Percentiles rank a stretch among this genome's conserved stretches.
Conservation (phyloP, 2,329 filamentous ascomycete species). For the Fusarium papillatum region DNA sequence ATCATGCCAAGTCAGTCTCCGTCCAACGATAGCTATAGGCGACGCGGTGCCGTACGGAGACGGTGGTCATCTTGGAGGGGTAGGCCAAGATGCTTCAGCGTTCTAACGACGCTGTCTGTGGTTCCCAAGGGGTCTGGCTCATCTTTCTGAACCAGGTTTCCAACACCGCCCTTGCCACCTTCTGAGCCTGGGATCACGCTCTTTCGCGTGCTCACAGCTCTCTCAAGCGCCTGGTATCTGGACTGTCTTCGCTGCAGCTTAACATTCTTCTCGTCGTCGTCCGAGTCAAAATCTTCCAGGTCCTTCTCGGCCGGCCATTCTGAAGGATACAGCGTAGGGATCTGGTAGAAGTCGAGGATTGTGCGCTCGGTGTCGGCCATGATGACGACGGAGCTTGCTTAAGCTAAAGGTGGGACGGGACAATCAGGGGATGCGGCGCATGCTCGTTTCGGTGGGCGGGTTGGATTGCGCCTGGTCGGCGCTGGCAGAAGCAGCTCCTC, state of each 20-base stretch:
- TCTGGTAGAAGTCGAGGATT: conserved; percentile 91
- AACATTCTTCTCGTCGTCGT: conserved; percentile 63
- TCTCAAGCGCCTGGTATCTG: conserved; percentile 87
- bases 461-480: conserved; percentile 13
- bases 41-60: conserved; percentile 69
- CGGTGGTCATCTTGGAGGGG: conserved; percentile 87
- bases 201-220: conserved; percentile 78
- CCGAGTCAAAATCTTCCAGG: conserved; percentile 73
- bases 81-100: conserved; percentile 82
- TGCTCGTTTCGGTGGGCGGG: conserved; percentile 21
- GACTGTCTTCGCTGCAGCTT: conserved; percentile 76
- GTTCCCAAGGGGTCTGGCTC: conserved; percentile 94
- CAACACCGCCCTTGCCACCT: conserved; percentile 74
- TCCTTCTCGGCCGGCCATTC: conserved; percentile 90
- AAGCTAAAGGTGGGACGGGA: conserved; percentile 20
- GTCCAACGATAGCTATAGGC: conserved; percentile 6
- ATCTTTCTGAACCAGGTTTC: conserved; percentile 88
- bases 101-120: conserved; percentile 86
- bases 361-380: conserved; percentile 82
- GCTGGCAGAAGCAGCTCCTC: background rate
- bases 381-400: conserved; percentile 32
- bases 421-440: conserved; percentile 33
- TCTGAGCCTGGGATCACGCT: conserved; percentile 76
- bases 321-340: conserved; percentile 81
- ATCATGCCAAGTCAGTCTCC: conserved; percentile 31